phyloP scores from a whole-genome alignment of 176 grass and related monocot genomes.

The Carex cristatella region DNA sequence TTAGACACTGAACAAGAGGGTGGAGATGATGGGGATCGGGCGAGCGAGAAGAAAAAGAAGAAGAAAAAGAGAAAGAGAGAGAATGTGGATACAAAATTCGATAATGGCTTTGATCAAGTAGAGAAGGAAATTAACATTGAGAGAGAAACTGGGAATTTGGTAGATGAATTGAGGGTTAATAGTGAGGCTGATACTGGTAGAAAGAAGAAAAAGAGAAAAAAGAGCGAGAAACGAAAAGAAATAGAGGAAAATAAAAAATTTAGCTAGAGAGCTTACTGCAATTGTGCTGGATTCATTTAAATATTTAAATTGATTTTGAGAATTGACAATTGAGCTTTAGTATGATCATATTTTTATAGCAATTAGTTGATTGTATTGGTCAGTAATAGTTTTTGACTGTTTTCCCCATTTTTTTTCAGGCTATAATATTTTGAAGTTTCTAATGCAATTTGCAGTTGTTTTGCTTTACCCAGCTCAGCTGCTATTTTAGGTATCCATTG shows the following conservation, averaged over 20 bases:
- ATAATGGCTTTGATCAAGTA: not conserved
- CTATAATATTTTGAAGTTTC: not conserved
- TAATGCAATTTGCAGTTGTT: not conserved
- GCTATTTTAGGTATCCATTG: not conserved
- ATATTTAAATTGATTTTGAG: not conserved
- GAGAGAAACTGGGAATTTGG: not conserved
- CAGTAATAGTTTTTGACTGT: not conserved
- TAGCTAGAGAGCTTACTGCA: not conserved
- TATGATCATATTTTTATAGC: not conserved
- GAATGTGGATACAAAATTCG: not conserved
- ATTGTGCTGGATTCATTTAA: not conserved
- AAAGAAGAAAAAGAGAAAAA: constrained; percentile 22
- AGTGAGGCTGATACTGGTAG: not conserved
- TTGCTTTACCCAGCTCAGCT: not conserved
- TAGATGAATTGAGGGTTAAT: not conserved
- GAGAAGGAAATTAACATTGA: not conserved
- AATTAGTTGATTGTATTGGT: not conserved
- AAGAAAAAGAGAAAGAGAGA: constrained; percentile 4
- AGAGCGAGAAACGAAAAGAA: not conserved
- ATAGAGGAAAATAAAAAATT: not conserved
- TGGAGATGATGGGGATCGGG: not conserved
- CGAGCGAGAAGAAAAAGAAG: constrained; percentile 1
- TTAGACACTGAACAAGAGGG: not conserved
- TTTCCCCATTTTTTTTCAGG: not conserved
- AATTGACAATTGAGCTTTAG: not conserved